Evolutionary conservation across 2,329 filamentous ascomycete genomes (phyloP).

Genomic region (Clathrospora elynae): DNA sequence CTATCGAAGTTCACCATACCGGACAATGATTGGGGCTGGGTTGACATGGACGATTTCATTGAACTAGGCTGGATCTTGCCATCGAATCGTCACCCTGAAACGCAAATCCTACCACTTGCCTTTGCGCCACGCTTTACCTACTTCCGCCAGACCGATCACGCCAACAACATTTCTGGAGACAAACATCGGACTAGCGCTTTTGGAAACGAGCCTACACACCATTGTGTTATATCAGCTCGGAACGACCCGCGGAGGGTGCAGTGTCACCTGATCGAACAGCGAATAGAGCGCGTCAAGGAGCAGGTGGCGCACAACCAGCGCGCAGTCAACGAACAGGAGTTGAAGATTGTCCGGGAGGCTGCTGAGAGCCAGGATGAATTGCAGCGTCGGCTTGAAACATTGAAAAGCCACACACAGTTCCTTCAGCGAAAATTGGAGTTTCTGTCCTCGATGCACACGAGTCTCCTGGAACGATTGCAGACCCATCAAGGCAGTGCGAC

Average conservation of each 20-base stretch:
- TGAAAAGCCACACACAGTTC: constrained; percentile 62
- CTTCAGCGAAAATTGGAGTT: constrained; percentile 64
- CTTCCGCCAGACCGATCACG: constrained; percentile 94
- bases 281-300: constrained; percentile 75
- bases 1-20: constrained; percentile 92
- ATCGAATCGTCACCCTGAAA: constrained; percentile 86
- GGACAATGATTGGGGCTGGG: constrained; percentile 93
- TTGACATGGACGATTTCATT: constrained; percentile 99
- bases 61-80: constrained; percentile 96
- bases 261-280: constrained; percentile 78
- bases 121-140: constrained; percentile 96
- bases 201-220: constrained; percentile 89
- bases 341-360: constrained; percentile 62
- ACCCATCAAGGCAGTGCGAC: constrained; percentile 61
- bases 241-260: constrained; percentile 86
- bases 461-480: constrained; percentile 60
- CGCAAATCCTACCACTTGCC: constrained; percentile 89
- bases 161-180: constrained; percentile 77
- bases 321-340: constrained; percentile 74
- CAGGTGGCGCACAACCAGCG: constrained; percentile 78
- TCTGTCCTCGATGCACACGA: constrained; percentile 62
- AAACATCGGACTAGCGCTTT: constrained; percentile 84
- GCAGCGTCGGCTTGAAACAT: constrained; percentile 60
- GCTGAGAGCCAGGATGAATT: constrained; percentile 59
- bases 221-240: constrained; percentile 82